These are phyloP conservation scores for Serendipita sp. DNA, from an alignment of 768 basidiomycete species.

Conservation along the genomic window DNA sequence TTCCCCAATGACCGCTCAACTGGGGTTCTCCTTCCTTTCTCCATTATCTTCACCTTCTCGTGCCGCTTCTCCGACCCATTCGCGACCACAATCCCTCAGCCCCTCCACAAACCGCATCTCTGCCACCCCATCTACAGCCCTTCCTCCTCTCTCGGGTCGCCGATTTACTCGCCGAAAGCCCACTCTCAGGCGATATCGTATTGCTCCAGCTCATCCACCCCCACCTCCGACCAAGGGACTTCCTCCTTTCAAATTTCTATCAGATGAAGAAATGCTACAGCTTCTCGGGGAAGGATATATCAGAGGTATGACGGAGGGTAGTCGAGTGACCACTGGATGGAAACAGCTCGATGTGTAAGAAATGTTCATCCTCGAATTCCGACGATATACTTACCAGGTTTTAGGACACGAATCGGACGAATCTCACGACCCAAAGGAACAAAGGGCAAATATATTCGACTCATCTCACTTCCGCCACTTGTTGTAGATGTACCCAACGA, in stretches of 20 bases:
- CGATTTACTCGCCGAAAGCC: background rate
- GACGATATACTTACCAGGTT: background rate
- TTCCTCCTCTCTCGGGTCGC: background rate
- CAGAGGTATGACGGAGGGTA: background rate
- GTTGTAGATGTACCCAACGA: background rate
- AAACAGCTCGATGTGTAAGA: background rate
- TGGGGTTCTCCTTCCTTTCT: background rate
- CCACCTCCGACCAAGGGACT: background rate
- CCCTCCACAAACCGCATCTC: background rate
- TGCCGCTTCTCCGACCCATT: background rate
- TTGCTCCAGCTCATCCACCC: background rate
- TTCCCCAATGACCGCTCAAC: background rate
- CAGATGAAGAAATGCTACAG: background rate
- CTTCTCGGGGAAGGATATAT: background rate
- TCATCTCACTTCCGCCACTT: background rate
- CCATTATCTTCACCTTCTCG: background rate
- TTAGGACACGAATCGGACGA: background rate
- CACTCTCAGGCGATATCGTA: background rate
- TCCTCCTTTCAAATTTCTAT: background rate
- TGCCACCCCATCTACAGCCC: background rate
- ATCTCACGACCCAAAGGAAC: background rate
- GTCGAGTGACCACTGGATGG: background rate
- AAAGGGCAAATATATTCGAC: conserved; percentile 1
- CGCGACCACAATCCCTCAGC: background rate
- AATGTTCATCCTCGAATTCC: background rate